Evolutionary conservation across 371 early-diverging fungal genomes (phyloP).

Genomic region (Nosema muscidifuracis): DNA sequence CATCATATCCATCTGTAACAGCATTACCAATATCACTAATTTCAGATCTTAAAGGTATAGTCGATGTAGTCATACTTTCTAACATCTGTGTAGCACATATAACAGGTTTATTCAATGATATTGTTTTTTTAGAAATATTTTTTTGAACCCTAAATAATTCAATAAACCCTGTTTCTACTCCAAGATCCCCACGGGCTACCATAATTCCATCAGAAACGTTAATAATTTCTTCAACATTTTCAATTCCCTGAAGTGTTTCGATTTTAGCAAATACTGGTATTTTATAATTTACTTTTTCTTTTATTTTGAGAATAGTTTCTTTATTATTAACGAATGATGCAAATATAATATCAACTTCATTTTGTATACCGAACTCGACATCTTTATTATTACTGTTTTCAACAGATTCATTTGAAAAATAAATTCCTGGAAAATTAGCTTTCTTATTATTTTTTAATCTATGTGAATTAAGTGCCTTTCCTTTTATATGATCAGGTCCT

Average conservation of each 20-base stretch:
- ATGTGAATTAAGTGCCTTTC: slow-evolving; percentile 70
- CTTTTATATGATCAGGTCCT: slow-evolving; percentile 62
- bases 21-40: slow-evolving; percentile 95
- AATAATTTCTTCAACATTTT: slow-evolving; percentile 90
- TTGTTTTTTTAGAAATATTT: slow-evolving; percentile 86
- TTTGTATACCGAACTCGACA: slow-evolving; percentile 77
- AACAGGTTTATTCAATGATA: slow-evolving; percentile 82
- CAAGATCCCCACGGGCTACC: slow-evolving; percentile 94
- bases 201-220: slow-evolving; percentile 87
- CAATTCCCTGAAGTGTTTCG: slow-evolving; percentile 83
- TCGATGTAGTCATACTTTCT: slow-evolving; percentile 86
- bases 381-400: slow-evolving; percentile 83
- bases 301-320: slow-evolving; percentile 74
- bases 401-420: slow-evolving; percentile 78
- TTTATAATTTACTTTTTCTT: slow-evolving; percentile 68
- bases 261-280: slow-evolving; percentile 69
- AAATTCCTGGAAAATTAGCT: slow-evolving; percentile 75
- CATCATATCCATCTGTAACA: slow-evolving; percentile 84
- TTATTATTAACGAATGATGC: slow-evolving; percentile 86
- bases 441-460: slow-evolving; percentile 72
- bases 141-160: slow-evolving; percentile 85
- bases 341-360: slow-evolving; percentile 85
- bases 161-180: slow-evolving; percentile 84
- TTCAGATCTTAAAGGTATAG: slow-evolving; percentile 93
- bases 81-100: slow-evolving; percentile 95